Evolutionary conservation across 805 yeast genomes (phyloP), one percentile per base, ranked within the genome.

Genomic region (Dipodascus albidus): DNA sequence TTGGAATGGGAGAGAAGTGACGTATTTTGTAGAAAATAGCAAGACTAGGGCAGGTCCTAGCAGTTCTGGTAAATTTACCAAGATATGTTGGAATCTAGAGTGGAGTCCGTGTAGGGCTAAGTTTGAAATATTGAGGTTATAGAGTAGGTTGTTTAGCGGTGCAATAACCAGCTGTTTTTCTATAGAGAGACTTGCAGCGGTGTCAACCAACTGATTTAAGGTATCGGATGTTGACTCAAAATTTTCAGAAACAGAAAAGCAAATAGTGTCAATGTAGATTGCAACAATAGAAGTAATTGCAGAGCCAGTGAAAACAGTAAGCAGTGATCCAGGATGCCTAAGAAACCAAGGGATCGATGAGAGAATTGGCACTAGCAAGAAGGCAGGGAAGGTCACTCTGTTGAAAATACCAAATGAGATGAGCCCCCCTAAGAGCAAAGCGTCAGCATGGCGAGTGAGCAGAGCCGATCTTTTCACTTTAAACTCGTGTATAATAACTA

Each of bases 91-190:
- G 58, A 80, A 83, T 27, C 78, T 72, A 2, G 90, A 81, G 63
- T 93, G 99, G 3, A 88, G 60, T 0, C 99, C 99, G 66, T 93
- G 99, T 23, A 64, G 58, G 0, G 83, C 73, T 53, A 95, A 68
- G 61, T 93, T 93, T 2, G 67, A 65, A 4, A 64, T 50, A 21
- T 76, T 64, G 2, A 81, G 52, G 66, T 93, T 93, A 73, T 93
- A 93, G 0, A 75, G 47, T 24, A 91, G 60, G 64, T 85, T 91
- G 66, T 89, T 89, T 58, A 78, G 65, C 1, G 98, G 96, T 0
- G 98, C 71, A 3, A 90, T 70, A 1, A 82, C 75, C 53, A 70
- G 69, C 27, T 67, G 62, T 2, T 57, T 52, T 17, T 58, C 54
- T 2, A 19, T 31, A 9, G 52, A 14, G 14, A 24, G n/a, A 3